A percentile compares a stretch with the other conserved stretches of the same genome.
Conservation (phyloP, 2,329 filamentous ascomycete genomes). For the Amauroascus verrucosus region DNA sequence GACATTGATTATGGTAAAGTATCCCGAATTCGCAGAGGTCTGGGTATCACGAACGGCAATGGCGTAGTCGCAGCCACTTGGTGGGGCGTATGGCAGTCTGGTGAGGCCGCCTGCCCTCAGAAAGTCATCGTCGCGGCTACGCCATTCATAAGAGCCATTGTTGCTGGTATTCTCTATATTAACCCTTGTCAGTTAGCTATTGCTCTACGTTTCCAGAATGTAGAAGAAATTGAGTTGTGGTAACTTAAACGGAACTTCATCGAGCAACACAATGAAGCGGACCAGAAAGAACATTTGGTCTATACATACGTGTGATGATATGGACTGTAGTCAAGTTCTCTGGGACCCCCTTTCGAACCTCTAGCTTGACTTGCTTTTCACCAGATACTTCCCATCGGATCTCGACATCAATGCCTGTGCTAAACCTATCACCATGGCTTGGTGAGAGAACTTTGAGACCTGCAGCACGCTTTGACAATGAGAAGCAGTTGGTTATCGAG, state of each 20-base stretch:
- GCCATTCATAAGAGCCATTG: constrained; percentile 16
- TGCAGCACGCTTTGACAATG: constrained; percentile 10
- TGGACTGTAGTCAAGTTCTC: constrained; percentile 14
- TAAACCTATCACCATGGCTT: constrained; percentile 9
- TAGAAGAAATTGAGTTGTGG: too few species aligned
- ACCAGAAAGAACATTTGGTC: not conserved
- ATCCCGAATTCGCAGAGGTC: constrained; percentile 7
- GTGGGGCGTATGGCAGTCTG: constrained; percentile 11
- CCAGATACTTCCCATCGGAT: constrained; percentile 12
- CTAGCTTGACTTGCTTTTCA: constrained; percentile 8
- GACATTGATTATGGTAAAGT: constrained; percentile 15
- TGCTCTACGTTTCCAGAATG: too few species aligned
- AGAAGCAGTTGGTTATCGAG: constrained; percentile 1
- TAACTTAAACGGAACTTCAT: not conserved
- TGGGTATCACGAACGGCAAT: constrained; percentile 9
- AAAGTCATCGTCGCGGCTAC: constrained; percentile 14
- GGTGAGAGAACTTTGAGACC: constrained; percentile 10
- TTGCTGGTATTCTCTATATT: constrained; percentile 10
- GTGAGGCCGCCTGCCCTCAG: constrained; percentile 1
- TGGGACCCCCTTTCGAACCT: constrained; percentile 11
- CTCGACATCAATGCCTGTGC: constrained; percentile 12
- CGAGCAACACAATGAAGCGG: too few species aligned
- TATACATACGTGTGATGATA: constrained; percentile 13
- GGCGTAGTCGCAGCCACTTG: constrained; percentile 15
- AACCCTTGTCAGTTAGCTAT: not conserved